Evolutionary conservation across 2,329 filamentous ascomycete genomes (phyloP), one percentile per base, ranked within the genome.

Genomic region (Hymenoscyphus fructigenus): DNA sequence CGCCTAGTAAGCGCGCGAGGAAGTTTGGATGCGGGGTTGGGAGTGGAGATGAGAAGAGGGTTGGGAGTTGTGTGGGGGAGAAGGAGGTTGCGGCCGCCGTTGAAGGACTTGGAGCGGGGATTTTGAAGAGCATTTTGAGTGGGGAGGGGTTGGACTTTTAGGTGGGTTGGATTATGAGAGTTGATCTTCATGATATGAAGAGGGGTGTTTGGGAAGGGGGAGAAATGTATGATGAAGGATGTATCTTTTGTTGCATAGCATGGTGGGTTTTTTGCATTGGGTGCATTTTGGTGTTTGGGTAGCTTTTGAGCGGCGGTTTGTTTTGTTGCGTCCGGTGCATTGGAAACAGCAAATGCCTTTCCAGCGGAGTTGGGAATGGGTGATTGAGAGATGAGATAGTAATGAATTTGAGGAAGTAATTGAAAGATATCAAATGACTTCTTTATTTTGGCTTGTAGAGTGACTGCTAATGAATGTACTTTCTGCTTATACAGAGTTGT

Each of bases 51-150:
- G 93, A 96, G 76, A 90, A 88, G 76, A 85, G 88, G 62, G 84
- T 96, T 58, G 89, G 90, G 2, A 93, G 91, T 77, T 91, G 87
- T 74, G 89, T 93, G 23, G 88, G 88, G n/a, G 88, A 92, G 74
- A 89, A 86, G 73, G 93, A 97, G 78, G 84, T 96, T 69, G 85
- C 89, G 70, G 84, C 84, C 63, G 88, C 91, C 62, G 85, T 92
- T 50, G 85, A 88, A 26, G 85, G 88, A 7, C 76, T 86, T 3
- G 87, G 86, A 0, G 82, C 81, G 5, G 85, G 85, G 50, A 90
- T 90, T 69, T 73, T 90, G 72, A 83, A 78, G 72, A 86, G 83
- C 74, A 89, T 90, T 70, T 71, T 90, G 73, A 85, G 81, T 70
- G 75, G 87, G 6, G 73, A 75, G 59, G 75, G 75, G 2, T 65